Evolutionary conservation across 169 alveolate genomes (phyloP), one percentile per base, ranked within the genome.

Genomic region (Plasmodium yoelii): DNA sequence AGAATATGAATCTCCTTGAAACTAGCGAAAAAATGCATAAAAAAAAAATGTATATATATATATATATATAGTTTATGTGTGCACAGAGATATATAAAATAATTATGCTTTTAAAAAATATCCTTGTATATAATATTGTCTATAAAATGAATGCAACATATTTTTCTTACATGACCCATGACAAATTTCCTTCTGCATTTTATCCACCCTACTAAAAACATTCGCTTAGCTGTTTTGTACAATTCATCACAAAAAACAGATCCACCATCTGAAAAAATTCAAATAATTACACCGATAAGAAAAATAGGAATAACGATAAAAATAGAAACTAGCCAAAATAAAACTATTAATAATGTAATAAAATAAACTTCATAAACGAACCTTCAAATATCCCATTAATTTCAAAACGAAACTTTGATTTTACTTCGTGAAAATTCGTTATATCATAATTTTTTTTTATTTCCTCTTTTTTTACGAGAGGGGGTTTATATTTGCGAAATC

Each of bases 1-100:
- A 46, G 88, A 64, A 64, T 75, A 75, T n/a, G 88, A 51, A 22
- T 75, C 88, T 13, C 88, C 88, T 64, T 75, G 88, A 34, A 75
- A 75, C 88, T 75, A 24, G 39, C 42, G 39, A 9, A 12, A 39
- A 15, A 68, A 5, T 42, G 39, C n/a, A 57, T 26, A 69, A 69
- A 55, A n/a, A n/a, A n/a, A n/a, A n/a, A n/a, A n/a, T n/a, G n/a
- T n/a, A n/a, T n/a, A n/a, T n/a, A n/a, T n/a, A n/a, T 6, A 49
- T 28, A 51, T 44, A 51, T 19, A 51, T 42, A 18, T 7, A 46
- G 18, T 8, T 28, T 24, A 2, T n/a, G 68, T 24, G 7, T 10
- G 42, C 5, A 64, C 13, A 3, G 1, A 28, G 1, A 12, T 9
- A 4, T 49, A 28, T 47, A 49, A 26, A 7, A 9, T 34, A 34